Evolutionary conservation across 192 early-diverging fungal species (phyloP).

Genomic region (Linnemannia elongata): DNA sequence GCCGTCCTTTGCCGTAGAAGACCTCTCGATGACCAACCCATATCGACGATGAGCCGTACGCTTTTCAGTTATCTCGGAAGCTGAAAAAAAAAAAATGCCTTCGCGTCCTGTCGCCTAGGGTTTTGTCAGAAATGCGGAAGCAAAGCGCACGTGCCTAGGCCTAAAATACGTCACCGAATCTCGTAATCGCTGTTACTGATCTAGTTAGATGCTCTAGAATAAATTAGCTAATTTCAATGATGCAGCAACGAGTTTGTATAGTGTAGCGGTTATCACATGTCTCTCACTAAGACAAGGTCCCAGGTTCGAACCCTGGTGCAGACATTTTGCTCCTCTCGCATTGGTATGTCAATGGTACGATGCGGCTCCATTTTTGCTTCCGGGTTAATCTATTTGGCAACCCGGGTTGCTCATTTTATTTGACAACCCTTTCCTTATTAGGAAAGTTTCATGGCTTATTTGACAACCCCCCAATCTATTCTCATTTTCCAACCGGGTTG

Average conservation of each 20-base stretch:
- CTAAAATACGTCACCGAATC: too few species aligned
- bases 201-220: too few species aligned
- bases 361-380: neutral
- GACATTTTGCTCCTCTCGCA: neutral
- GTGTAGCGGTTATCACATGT: conserved; percentile 52
- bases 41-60: conserved; percentile 26
- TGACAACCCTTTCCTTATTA: too few species aligned
- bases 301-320: conserved; percentile 55
- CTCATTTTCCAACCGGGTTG: too few species aligned
- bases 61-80: conserved; percentile 28
- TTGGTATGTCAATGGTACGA: neutral
- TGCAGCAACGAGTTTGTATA: neutral
- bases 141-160: too few species aligned
- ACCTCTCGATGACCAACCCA: conserved; percentile 24
- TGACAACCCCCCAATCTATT: too few species aligned
- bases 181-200: too few species aligned
- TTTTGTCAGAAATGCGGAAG: too few species aligned
- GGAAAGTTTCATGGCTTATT: too few species aligned
- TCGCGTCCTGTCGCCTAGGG: conserved; percentile 11
- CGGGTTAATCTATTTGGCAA: neutral
- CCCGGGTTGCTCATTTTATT: neutral
- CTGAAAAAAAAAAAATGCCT: conserved; percentile 23
- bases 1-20: conserved; percentile 13
- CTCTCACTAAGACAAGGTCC: conserved; percentile 61
- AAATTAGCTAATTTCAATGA: too few species aligned